These are phyloP conservation scores for Trypanosomatidae sp. DNA, from an alignment of 208 protist species.

Conservation along the genomic window DNA sequence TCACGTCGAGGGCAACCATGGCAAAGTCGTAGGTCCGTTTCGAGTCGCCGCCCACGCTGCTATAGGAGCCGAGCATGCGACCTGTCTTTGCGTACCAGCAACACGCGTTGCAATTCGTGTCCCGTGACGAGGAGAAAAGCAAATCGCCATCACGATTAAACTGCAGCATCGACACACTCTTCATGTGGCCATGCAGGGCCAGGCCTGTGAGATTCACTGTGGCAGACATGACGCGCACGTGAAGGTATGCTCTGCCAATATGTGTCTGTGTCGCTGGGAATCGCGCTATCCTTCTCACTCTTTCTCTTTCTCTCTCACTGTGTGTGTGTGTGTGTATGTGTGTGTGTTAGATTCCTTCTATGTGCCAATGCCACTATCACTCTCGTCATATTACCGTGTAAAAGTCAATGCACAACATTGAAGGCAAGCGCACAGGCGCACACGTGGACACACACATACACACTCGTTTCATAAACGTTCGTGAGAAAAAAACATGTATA, in stretches of 20 bases:
- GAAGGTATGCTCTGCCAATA: background rate
- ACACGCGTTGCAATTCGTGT: slow-evolving; percentile 76
- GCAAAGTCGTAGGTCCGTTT: slow-evolving; percentile 51
- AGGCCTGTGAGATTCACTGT: slow-evolving; percentile 30
- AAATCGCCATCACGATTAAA: slow-evolving; percentile 98
- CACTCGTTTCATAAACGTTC: no score
- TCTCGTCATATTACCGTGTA: no score
- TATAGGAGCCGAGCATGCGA: slow-evolving; percentile 94
- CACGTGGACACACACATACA: no score
- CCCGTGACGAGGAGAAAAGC: slow-evolving; percentile 92
- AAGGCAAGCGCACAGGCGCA: no score
- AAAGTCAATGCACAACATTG: no score
- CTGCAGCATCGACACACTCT: slow-evolving; percentile 87
- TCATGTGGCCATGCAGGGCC: slow-evolving; percentile 84
- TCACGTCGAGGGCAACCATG: slow-evolving; percentile 91
- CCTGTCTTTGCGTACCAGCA: slow-evolving; percentile 91
- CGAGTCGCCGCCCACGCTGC: slow-evolving; percentile 53
- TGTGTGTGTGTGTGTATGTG: no score
- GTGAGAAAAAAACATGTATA: no score
- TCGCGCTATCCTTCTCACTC: no score
- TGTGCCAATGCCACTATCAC: no score
- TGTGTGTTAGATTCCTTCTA: no score
- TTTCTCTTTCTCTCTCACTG: background rate
- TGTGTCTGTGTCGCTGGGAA: background rate
- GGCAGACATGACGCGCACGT: slow-evolving; percentile 5